Evolutionary conservation across 2,329 filamentous ascomycete species (phyloP), one percentile per base, ranked within the genome.

Genomic region (Aspergillus niger): DNA sequence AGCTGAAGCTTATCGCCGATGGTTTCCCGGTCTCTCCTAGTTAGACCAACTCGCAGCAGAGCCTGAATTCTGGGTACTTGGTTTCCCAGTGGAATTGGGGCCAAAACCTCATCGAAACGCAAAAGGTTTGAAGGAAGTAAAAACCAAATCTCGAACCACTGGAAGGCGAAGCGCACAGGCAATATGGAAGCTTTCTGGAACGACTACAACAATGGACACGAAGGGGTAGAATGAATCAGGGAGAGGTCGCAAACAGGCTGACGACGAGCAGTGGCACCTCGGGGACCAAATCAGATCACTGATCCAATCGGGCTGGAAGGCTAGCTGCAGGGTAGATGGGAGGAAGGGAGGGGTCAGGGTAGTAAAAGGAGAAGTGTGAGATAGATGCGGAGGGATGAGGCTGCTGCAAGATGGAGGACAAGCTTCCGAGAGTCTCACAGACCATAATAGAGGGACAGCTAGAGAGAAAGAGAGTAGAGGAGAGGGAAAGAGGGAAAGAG

Each of bases 291-390:
- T 30, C 15, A n/a, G 17, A 30, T 30, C 15, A n/a, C 44, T 36
- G 32, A 30, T 51, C 36, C 44, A 50, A 59, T 62, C 22, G 58
- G 43, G 51, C 30, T 59, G 32, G 53, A 32, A 20, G 56, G 48
- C 55, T 49, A 63, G 48, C 30, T 41, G 43, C 58, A 58, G 41
- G 60, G 58, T 55, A 41, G 48, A 24, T 44, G 28, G 20, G 20
- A 20, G 20, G 15, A 41, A 41, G 39, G 39, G 17, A 41, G 39
- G 39, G 39, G 39, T 15, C 39, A 41, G n/a, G 39, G 20, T 20
- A 13, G n/a, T 22, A 24, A 2, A 5, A 36, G 30, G 10, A 32
- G n/a, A 43, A 15, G 24, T n/a, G 2, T 30, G 38, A 13, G 43
- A 26, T 28, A 57, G 41, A 24, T 24, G 17, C n/a, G 47, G 54